Percentiles rank a stretch among this genome's conserved stretches.
phyloP scores from a whole-genome alignment of 2,329 filamentous ascomycete species.

The Hypoxylon sp. region DNA sequence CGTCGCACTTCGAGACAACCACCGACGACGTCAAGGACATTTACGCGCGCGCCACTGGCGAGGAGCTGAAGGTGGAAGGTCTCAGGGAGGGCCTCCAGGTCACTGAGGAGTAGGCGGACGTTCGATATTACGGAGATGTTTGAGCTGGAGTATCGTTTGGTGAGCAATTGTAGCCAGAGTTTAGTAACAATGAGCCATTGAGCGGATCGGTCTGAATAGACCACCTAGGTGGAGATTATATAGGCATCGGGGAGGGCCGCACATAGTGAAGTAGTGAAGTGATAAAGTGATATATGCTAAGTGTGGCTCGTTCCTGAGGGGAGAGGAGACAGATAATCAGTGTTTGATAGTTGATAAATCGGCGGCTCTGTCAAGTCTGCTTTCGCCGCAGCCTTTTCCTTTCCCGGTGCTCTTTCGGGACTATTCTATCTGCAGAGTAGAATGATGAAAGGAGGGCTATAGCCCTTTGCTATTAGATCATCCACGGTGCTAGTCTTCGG shows the following conservation, averaged over 20 bases:
- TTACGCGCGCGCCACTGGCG: slow-evolving; percentile 83
- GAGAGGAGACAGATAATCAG: neutral
- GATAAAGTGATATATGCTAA: neutral
- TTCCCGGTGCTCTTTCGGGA: too few relatives aligned
- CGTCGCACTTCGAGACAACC: slow-evolving; percentile 94
- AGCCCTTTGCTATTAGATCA: too few relatives aligned
- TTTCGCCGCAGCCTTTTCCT: neutral
- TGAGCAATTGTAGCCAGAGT: slow-evolving; percentile 17
- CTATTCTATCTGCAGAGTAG: neutral
- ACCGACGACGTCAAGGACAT: slow-evolving; percentile 95
- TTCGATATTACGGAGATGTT: neutral
- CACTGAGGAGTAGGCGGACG: slow-evolving; percentile 69
- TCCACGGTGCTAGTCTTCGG: too few relatives aligned
- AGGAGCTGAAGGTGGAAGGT: slow-evolving; percentile 89
- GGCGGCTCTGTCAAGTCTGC: slow-evolving; percentile 10
- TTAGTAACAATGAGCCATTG: slow-evolving; percentile 5
- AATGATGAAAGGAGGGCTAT: neutral
- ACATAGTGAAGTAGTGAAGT: neutral
- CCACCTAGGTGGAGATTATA: slow-evolving; percentile 9
- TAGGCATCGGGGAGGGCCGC: neutral
- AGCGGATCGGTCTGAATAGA: neutral
- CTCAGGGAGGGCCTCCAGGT: slow-evolving; percentile 84
- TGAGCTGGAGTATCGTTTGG: neutral
- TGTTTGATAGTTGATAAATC: slow-evolving; percentile 17
- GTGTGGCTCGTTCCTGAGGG: neutral